These are phyloP conservation scores for Zymoseptoria tritici DNA, from an alignment of 2,329 filamentous ascomycete genomes.

Conservation along the genomic window DNA sequence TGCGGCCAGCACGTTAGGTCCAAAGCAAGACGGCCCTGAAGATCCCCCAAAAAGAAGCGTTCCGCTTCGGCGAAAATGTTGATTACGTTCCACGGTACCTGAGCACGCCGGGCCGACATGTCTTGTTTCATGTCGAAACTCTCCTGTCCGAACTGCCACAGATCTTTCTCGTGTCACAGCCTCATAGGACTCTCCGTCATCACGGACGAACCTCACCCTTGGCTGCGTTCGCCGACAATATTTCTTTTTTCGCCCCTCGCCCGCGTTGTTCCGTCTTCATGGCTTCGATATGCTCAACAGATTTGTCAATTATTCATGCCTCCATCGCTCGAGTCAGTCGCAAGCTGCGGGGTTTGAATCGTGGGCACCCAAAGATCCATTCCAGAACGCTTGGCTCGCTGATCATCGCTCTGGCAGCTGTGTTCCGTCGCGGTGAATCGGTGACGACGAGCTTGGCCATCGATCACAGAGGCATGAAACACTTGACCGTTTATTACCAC, in stretches of 20 bases:
- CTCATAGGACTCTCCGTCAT: not conserved
- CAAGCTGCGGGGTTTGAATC: not conserved
- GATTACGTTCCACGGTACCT: not conserved
- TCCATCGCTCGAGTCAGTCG: not conserved
- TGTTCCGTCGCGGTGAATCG: not conserved
- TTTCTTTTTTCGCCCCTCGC: not conserved
- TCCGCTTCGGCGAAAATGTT: no score
- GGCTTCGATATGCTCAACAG: not conserved
- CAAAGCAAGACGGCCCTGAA: not conserved
- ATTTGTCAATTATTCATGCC: not conserved
- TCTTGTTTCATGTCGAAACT: not conserved
- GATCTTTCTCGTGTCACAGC: not conserved
- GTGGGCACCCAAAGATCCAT: not conserved
- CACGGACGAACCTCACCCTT: not conserved
- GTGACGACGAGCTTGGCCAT: not conserved
- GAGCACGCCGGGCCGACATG: not conserved
- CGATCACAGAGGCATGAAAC: not conserved
- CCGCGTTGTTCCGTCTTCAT: not conserved
- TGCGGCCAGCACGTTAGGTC: not conserved
- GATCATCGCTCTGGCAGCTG: not conserved
- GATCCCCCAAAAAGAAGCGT: not conserved
- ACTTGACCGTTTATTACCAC: not conserved
- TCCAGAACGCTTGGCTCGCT: not conserved
- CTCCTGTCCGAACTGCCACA: not conserved
- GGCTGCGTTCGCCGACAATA: not conserved